Evolutionary conservation across 1,139 yeast genomes (phyloP).

Genomic region (Zygosaccharomyces sapae): DNA sequence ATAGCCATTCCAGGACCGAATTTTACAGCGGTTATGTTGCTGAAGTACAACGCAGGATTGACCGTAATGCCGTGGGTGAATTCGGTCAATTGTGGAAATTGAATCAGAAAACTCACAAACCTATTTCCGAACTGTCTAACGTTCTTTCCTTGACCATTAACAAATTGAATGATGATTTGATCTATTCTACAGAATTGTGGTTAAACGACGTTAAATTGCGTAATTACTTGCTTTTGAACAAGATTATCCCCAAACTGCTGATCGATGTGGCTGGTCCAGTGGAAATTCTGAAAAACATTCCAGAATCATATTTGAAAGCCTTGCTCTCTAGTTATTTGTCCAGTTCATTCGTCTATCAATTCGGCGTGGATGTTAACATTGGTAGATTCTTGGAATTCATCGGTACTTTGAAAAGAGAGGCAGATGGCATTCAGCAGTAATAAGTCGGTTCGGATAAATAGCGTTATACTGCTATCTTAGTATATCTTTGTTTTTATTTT

Average conservation of each 20-base stretch:
- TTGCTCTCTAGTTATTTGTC: constrained; percentile 88
- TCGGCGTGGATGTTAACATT: constrained; percentile 58
- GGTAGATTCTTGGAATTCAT: constrained; percentile 37
- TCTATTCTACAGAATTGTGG: constrained; percentile 82
- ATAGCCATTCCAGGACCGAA: constrained; percentile 47
- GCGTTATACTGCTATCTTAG: background rate
- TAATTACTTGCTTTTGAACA: constrained; percentile 61
- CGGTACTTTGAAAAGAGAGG: constrained; percentile 35
- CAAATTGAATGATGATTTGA: constrained; percentile 82
- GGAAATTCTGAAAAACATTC: constrained; percentile 68
- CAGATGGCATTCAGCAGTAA: constrained; percentile 10
- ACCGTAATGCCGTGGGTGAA: constrained; percentile 75
- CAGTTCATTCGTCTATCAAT: constrained; percentile 80
- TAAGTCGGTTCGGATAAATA: background rate
- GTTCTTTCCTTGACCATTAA: constrained; percentile 81
- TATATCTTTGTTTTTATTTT: background rate
- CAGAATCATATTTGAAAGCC: constrained; percentile 82
- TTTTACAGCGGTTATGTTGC: constrained; percentile 79
- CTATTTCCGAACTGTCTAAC: constrained; percentile 80
- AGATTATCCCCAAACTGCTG: constrained; percentile 75
- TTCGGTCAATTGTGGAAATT: constrained; percentile 85
- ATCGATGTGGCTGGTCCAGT: constrained; percentile 73
- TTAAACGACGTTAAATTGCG: constrained; percentile 71
- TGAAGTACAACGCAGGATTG: constrained; percentile 74
- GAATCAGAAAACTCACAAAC: constrained; percentile 58